Evolutionary conservation across 2,329 filamentous ascomycete species (phyloP), one percentile per base, ranked within the genome.

Genomic region (Aspergillus novofumigatus): DNA sequence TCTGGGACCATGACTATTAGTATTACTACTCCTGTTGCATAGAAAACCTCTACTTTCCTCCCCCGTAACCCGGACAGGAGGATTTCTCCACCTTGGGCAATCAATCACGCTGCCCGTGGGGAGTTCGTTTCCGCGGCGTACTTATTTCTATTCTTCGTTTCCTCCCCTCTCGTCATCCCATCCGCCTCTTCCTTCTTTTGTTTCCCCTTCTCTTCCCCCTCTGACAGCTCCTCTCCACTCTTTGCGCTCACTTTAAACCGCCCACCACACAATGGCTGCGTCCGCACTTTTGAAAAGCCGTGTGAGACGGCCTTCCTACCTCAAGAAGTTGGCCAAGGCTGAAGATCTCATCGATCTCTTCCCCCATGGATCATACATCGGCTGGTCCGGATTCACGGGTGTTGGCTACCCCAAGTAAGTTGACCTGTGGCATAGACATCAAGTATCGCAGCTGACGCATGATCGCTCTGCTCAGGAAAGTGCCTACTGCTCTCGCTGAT

Each of bases 381-480:
- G 91, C 68, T 96, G 91, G 91, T 91, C 87, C 62, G 91, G 91
- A 38, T 96, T 96, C 76, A 96, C 91, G 11, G 91, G 91, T 67
- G 91, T 95, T 54, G 90, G 90, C 58, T 94, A 94, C 77, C 90
- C 90, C 62, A 94, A 94, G 88, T 90, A 78, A 67, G 84, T 78
- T 55, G 38, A 14, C 28, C 20, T 49, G 14, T 21, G 35, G 11
- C 10, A 32, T 14, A 11, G 29, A 32, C 29, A 32, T 11, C 29
- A 14, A 32, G 4, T 14, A 32, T 32, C 4, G 29, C 14, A 48
- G 38, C 49, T 59, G 49, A 59, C 20, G 25, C 14, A 10, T 23
- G 41, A 4, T 26, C 55, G 48, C 44, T 42, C 29, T 47, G 29
- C 11, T 1, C 56, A 92, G 89, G 76, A 94, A 90, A 77, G 86